phyloP scores from a whole-genome alignment of 306 rosid genomes.

The Albizia julibrissin region DNA sequence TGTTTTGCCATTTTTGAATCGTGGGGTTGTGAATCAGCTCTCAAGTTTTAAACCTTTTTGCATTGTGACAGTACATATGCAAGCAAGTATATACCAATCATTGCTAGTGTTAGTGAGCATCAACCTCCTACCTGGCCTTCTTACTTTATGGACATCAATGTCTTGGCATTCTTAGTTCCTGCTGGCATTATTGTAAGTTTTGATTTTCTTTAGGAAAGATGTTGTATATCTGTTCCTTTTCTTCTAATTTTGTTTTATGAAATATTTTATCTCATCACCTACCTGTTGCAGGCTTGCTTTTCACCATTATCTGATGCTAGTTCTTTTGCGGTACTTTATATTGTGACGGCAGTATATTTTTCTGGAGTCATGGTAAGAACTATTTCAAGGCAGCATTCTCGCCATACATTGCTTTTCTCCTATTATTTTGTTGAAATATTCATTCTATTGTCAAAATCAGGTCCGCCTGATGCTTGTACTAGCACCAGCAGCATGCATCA shows the following conservation, averaged over 20 bases:
- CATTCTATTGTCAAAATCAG: conserved; percentile 50
- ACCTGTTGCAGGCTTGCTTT: conserved; percentile 82
- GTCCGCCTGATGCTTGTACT: conserved; percentile 98
- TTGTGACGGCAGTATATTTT: conserved; percentile 85
- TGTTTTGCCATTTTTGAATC: conserved; percentile 25
- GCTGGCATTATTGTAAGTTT: conserved; percentile 89
- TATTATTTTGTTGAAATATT: conserved; percentile 22
- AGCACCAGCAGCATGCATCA: conserved; percentile 98
- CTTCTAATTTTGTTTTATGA: conserved; percentile 10
- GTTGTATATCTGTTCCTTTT: conserved; percentile 3
- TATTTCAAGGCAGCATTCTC: conserved; percentile 21
- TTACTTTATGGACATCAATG: conserved; percentile 98
- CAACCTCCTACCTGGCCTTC: conserved; percentile 99
- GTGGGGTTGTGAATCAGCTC: background rate
- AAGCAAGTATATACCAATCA: conserved; percentile 99
- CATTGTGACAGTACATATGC: conserved; percentile 84
- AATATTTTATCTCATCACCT: conserved; percentile 30
- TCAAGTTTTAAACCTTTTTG: conserved; percentile 24
- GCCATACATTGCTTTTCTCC: conserved; percentile 14
- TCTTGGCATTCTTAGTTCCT: conserved; percentile 95
- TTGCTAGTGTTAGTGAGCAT: conserved; percentile 99
- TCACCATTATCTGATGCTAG: conserved; percentile 92
- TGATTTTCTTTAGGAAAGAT: background rate
- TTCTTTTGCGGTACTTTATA: conserved; percentile 86
- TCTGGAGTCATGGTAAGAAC: conserved; percentile 97